Base-by-base conservation (phyloP, 306 rosid genomes). In the Pueraria montana region DNA sequence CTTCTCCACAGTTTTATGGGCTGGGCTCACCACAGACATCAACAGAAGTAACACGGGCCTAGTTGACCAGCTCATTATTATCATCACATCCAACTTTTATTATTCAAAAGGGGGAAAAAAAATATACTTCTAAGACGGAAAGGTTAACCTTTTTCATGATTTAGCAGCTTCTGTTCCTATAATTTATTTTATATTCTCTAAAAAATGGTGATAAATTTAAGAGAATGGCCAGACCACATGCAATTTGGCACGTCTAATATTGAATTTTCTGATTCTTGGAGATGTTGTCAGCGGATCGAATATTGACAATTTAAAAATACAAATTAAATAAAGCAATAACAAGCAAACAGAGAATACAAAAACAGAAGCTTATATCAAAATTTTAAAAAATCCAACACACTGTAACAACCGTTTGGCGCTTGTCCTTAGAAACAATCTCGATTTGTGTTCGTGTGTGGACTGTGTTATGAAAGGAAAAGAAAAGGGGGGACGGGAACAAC, bases 211-310 rank as follows among this genome's bases (percentile, higher is more conserved):
- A 21, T 20, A 21, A 34, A 12, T 74, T 16, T 20, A 36, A 63
- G 46, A 45, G 84, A 80, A 58, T 58, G 71, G 80, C 21, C n/a
- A 61, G 23, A 73, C 36, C 74, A 73, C 80, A 48, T 81, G 75
- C 32, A 72, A 61, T 55, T 55, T 56, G 50, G 59, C 56, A 43
- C 7, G 32, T 58, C 50, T 58, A 40, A 73, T 73, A 23, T 24
- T 49, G 23, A 61, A 72, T 18, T 72, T 73, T 62, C 43, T 72
- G 66, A 46, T 61, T 81, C 45, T 43, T 21, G 50, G 17, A 24
- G 11, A 11, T 72, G 34, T 62, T 49, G 66, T 72, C 40, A 36
- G 40, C 40, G 4, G 80, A 72, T 59, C 53, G 78, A 80, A 72
- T 56, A 80, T 56, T 40, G n/a, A 18, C 8, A 43, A 32, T 46